A percentile compares a stretch with the other conserved stretches of the same genome.
phyloP scores from a whole-genome alignment of 331 rosid genomes.

The Pyrus hybrid region DNA sequence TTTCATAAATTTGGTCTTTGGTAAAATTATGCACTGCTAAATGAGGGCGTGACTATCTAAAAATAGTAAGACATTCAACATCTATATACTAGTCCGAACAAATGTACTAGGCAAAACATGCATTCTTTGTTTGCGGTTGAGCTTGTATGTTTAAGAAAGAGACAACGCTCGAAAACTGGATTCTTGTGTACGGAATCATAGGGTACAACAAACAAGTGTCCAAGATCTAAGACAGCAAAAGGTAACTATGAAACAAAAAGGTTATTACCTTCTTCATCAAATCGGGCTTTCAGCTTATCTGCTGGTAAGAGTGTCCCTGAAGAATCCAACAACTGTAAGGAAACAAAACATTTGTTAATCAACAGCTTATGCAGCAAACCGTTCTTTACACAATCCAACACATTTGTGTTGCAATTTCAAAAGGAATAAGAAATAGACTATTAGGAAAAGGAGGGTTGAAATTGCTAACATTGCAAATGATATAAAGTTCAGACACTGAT shows the following conservation, averaged over 20 bases:
- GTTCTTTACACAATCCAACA: not conserved
- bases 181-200: no score
- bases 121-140: not conserved
- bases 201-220: not conserved
- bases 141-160: not conserved
- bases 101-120: no score
- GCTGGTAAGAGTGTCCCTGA: slow-evolving; percentile 62
- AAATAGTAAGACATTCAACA: no score
- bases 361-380: not conserved
- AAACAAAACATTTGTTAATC: slow-evolving; percentile 5
- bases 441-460: no score
- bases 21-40: no score
- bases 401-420: not conserved
- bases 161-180: not conserved
- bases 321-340: slow-evolving; percentile 71
- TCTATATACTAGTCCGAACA: no score
- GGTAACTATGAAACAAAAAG: not conserved
- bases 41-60: no score
- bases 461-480: no score
- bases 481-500: no score
- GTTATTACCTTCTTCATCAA: slow-evolving; percentile 59
- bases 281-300: slow-evolving; percentile 63
- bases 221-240: not conserved
- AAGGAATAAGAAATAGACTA: not conserved
- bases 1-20: no score